Evolutionary conservation across 2,329 filamentous ascomycete genomes (phyloP), one percentile per base, ranked within the genome.

Genomic region (Malbranchea cinnamomea): DNA sequence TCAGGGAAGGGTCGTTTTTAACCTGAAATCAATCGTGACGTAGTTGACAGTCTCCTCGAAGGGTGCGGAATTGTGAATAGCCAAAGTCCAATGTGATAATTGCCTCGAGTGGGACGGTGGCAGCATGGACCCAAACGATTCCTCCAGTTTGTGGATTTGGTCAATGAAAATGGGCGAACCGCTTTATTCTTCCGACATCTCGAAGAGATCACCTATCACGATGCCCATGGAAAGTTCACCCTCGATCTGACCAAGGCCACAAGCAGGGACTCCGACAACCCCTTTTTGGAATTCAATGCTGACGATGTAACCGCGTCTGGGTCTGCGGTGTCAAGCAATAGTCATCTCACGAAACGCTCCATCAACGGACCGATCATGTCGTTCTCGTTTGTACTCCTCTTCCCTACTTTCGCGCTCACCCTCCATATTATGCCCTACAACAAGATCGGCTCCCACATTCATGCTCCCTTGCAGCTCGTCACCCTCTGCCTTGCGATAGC

Each of bases 11-110:
- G 64, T 5, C 45, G 68, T 18, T 36, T 31, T 3, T 39, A 53
- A 37, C 68, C 68, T 2, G 37, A 44, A 10, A 46, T 56, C 31
- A 59, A 63, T 36, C 47, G 47, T 3, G 41, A 47, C 15, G 53
- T 63, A 2, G 39, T 64, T 31, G 51, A 67, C 11, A 59, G 56
- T 8, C 40, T 72, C 3, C 53, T 73, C 0, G 63, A 59, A 24
- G 68, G 68, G 3, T 64, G 62, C 3, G 66, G 68, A 2, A 62
- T 72, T 4, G 44, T 49, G 4, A 62, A 59, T 57, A 13, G 68
- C 67, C 10, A 72, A 72, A 41, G 53, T 74, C 13, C 59, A 51
- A 39, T 72, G 68, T 37, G 62, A 62, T 14, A 68, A 62, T 36
- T 72, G 68, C 42, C 45, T 60, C 20, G 57, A 47, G 32, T 71